Conservation (phyloP, 1,284 basidiomycete genomes). For the Austroboletus niveus region DNA sequence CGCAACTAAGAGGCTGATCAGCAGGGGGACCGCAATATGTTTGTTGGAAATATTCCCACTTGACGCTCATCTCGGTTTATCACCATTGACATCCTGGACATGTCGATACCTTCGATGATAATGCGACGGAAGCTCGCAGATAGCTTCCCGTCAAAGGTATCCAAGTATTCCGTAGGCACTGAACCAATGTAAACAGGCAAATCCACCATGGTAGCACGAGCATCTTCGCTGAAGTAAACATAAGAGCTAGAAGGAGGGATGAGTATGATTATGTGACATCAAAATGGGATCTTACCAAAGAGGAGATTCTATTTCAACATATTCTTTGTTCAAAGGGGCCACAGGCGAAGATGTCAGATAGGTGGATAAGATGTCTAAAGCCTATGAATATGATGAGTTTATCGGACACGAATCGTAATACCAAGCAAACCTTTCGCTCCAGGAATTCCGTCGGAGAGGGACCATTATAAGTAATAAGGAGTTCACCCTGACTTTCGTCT, state of each 20-base stretch:
- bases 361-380: conserved; percentile 80
- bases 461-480: conserved; percentile 80
- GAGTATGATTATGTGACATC: conserved; percentile 20
- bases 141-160: conserved; percentile 70
- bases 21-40: conserved; percentile 2
- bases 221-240: conserved; percentile 81
- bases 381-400: conserved; percentile 42
- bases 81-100: conserved; percentile 88
- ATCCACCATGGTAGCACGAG: conserved; percentile 73
- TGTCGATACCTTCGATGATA: conserved; percentile 79
- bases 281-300: conserved; percentile 55
- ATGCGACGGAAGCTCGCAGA: conserved; percentile 73
- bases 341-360: conserved; percentile 91
- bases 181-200: conserved; percentile 81
- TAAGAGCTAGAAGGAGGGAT: conserved; percentile 54
- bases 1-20: conserved; percentile 49
- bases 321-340: conserved; percentile 91
- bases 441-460: conserved; percentile 74
- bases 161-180: conserved; percentile 80
- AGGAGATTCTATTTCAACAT: conserved; percentile 89
- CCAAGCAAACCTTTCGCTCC: conserved; percentile 61
- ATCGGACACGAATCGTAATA: not conserved
- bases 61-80: conserved; percentile 88
- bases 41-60: conserved; percentile 37
- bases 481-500: conserved; percentile 93